Evolutionary conservation across 495 filamentous ascomycete species (phyloP).

Genomic region (Tuber magnatum): DNA sequence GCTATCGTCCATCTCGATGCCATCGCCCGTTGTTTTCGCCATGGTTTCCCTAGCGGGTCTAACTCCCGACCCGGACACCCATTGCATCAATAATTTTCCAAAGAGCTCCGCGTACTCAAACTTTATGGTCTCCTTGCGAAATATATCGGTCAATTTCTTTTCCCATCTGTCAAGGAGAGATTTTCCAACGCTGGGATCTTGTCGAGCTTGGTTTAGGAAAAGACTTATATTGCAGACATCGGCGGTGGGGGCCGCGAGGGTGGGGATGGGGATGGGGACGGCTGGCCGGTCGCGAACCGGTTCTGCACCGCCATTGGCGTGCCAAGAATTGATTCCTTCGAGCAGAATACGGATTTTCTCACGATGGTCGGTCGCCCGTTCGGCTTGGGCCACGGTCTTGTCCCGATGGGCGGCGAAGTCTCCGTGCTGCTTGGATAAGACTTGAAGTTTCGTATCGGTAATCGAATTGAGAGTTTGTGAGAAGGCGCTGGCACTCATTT

Average conservation of each 20-base stretch:
- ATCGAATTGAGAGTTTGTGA: constrained; percentile 60
- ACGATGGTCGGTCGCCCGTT: constrained; percentile 38
- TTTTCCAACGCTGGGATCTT: constrained; percentile 40
- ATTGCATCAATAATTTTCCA: constrained; percentile 57
- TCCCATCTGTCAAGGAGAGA: constrained; percentile 44
- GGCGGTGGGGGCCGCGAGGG: constrained; percentile 20
- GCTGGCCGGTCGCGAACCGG: no score
- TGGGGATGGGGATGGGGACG: constrained; percentile 41
- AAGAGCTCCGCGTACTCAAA: constrained; percentile 58
- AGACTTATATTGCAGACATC: constrained; percentile 18
- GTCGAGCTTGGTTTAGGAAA: constrained; percentile 38
- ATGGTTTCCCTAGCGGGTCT: constrained; percentile 26
- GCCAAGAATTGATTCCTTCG: constrained; percentile 44
- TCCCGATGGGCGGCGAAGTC: constrained; percentile 49
- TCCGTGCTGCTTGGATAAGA: constrained; percentile 54
- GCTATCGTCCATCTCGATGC: constrained; percentile 13
- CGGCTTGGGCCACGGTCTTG: constrained; percentile 34
- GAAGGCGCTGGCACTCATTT: constrained; percentile 40
- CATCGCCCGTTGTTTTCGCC: constrained; percentile 29
- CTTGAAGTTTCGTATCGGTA: constrained; percentile 57
- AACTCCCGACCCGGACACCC: constrained; percentile 45
- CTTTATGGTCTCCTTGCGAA: constrained; percentile 48
- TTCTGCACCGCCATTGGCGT: not conserved
- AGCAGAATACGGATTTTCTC: constrained; percentile 43
- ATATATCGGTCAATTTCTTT: constrained; percentile 46